Percentiles rank a stretch among this genome's conserved stretches.
These are phyloP conservation scores for Boletus tylopilopsis DNA, from an alignment of 768 basidiomycete species.

Conservation along the genomic window DNA sequence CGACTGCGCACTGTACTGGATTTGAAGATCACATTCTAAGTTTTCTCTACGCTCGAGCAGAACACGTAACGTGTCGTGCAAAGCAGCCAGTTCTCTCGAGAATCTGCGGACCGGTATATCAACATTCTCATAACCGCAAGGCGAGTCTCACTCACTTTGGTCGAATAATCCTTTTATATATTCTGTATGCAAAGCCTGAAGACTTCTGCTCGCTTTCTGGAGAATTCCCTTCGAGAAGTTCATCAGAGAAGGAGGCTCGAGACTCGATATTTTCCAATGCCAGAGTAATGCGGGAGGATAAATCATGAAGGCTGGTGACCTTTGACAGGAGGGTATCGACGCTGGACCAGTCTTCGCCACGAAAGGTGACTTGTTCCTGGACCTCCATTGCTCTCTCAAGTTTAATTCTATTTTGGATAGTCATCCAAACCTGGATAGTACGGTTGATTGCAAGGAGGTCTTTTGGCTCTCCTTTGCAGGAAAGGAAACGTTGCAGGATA, in stretches of 20 bases:
- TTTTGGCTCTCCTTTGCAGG: slow-evolving; percentile 59
- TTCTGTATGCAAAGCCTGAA: slow-evolving; percentile 27
- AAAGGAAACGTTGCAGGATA: slow-evolving; percentile 71
- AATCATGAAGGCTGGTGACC: slow-evolving; percentile 45
- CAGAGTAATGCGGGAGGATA: slow-evolving; percentile 55
- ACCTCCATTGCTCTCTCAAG: slow-evolving; percentile 56
- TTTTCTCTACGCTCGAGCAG: slow-evolving; percentile 44
- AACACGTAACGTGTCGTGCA: slow-evolving; percentile 47
- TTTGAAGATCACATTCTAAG: slow-evolving; percentile 55
- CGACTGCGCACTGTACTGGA: slow-evolving; percentile 45
- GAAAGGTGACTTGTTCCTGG: slow-evolving; percentile 20
- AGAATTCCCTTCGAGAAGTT: slow-evolving; percentile 23
- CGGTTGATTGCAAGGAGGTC: slow-evolving; percentile 65
- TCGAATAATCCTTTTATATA: slow-evolving; percentile 55
- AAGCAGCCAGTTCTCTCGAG: slow-evolving; percentile 45
- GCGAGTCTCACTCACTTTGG: slow-evolving; percentile 48
- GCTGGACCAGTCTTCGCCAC: slow-evolving; percentile 49
- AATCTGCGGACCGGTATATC: slow-evolving; percentile 41
- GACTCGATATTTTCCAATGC: slow-evolving; percentile 39
- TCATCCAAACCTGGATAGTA: slow-evolving; percentile 58
- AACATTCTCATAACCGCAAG: background rate
- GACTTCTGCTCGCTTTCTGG: slow-evolving; percentile 11
- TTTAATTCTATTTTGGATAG: slow-evolving; percentile 46
- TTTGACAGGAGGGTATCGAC: slow-evolving; percentile 51
- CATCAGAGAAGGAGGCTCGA: slow-evolving; percentile 14